These are phyloP conservation scores for Apiotrichum gracile DNA, from an alignment of 1,284 basidiomycete genomes.

Conservation along the genomic window DNA sequence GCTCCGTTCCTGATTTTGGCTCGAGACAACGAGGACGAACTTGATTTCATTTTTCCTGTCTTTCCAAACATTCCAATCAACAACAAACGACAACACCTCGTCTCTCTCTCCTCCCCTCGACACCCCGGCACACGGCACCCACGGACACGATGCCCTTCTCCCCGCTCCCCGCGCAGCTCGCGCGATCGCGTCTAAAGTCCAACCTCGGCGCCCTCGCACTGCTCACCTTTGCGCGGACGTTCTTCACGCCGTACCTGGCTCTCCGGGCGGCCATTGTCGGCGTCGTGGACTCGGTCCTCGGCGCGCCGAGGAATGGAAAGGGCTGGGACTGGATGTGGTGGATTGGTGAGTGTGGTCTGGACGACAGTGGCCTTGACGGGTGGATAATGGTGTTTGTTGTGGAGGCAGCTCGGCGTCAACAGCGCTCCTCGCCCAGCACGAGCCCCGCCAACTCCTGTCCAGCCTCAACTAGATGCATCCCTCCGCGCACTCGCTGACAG, in stretches of 20 bases:
- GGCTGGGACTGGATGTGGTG: conserved; percentile 8
- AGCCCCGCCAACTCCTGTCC: no score
- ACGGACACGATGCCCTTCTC: conserved; percentile 1
- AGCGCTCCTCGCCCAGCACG: no score
- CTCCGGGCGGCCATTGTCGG: conserved; percentile 21
- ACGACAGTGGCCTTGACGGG: no score
- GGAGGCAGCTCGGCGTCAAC: no score
- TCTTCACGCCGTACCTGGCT: conserved; percentile 34
- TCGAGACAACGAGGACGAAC: no score
- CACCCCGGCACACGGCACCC: background rate
- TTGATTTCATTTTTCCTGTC: no score
- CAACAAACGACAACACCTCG: background rate
- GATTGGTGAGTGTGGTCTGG: conserved; percentile 14
- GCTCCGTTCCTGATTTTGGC: no score
- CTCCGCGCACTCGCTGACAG: background rate
- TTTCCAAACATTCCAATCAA: no score
- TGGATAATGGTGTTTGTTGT: no score
- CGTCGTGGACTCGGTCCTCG: conserved; percentile 18
- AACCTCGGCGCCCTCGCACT: conserved; percentile 34
- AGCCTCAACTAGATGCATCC: no score
- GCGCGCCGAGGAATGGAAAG: background rate
- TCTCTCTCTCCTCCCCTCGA: background rate
- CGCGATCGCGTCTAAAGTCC: conserved; percentile 31
- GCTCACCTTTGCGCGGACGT: conserved; percentile 15
- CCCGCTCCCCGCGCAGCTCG: conserved; percentile 23